Percentiles rank a stretch among this genome's conserved stretches.
Evolutionary conservation across 805 yeast species (phyloP).

Genomic region (Ogataea glucozyma): DNA sequence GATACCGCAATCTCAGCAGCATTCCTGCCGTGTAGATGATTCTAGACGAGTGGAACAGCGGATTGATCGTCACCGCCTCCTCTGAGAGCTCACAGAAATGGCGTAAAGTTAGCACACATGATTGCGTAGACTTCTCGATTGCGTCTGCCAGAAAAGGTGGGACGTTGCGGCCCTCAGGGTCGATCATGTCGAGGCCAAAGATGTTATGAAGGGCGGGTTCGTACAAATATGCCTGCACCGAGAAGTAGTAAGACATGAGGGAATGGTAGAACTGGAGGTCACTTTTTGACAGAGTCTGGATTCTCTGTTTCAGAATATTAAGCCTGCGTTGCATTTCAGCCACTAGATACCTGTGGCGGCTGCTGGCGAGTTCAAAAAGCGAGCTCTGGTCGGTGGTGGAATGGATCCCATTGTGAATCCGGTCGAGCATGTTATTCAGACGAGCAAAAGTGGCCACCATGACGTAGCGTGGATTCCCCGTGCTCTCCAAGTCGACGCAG

Average conservation of each 20-base stretch:
- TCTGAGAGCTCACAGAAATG: conserved; percentile 47
- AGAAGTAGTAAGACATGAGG: conserved; percentile 52
- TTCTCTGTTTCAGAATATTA: conserved; percentile 39
- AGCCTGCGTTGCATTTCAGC: conserved; percentile 53
- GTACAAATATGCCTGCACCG: conserved; percentile 66
- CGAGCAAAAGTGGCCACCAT: conserved; percentile 59
- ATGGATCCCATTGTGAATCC: conserved; percentile 54
- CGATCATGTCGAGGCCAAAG: conserved; percentile 16
- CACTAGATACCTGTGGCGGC: conserved; percentile 41
- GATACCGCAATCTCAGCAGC: conserved; percentile 55
- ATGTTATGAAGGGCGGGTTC: conserved; percentile 45
- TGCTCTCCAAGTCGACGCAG: conserved; percentile 46
- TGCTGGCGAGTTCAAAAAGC: conserved; percentile 28
- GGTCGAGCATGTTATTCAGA: conserved; percentile 61
- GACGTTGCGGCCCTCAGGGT: conserved; percentile 12
- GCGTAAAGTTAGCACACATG: conserved; percentile 52
- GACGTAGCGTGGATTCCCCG: conserved; percentile 36
- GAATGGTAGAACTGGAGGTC: conserved; percentile 39
- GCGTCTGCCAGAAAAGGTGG: conserved; percentile 39
- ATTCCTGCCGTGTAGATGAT: conserved; percentile 67
- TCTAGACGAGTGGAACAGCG: conserved; percentile 57
- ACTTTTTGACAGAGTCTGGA: conserved; percentile 30
- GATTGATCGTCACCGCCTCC: conserved; percentile 54
- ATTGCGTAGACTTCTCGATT: conserved; percentile 51
- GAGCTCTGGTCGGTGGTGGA: conserved; percentile 39